These are phyloP conservation scores for Malassezia equina DNA, from an alignment of 1,284 basidiomycete genomes.

Conservation along the genomic window DNA sequence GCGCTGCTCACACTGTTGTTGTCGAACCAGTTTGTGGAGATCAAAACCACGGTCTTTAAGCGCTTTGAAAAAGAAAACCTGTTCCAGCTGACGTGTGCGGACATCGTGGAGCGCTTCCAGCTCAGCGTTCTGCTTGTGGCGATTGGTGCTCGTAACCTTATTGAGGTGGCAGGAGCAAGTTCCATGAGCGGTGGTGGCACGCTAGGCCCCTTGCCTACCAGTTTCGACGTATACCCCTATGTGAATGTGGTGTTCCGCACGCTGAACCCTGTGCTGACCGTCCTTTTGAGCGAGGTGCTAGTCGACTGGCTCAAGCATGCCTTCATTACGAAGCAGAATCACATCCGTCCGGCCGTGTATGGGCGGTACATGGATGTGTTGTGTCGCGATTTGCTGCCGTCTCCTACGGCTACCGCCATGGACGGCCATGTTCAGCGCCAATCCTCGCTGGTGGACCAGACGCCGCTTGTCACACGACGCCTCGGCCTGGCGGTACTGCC, in stretches of 20 bases:
- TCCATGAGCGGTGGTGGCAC: slow-evolving; percentile 18
- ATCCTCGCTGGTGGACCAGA: slow-evolving; percentile 87
- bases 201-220: slow-evolving; percentile 57
- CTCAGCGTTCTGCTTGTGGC: slow-evolving; percentile 79
- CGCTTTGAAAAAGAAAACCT: slow-evolving; percentile 98
- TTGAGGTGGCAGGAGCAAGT: slow-evolving; percentile 68
- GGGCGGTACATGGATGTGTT: slow-evolving; percentile 91
- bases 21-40: slow-evolving; percentile 98
- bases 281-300: slow-evolving; percentile 79
- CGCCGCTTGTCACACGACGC: slow-evolving; percentile 81
- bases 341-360: slow-evolving; percentile 83
- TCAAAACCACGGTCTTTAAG: slow-evolving; percentile 98
- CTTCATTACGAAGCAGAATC: slow-evolving; percentile 90
- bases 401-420: slow-evolving; percentile 50
- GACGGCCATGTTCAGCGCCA: slow-evolving; percentile 43
- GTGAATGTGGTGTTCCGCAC: slow-evolving; percentile 65
- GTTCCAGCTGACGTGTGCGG: slow-evolving; percentile 81
- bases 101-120: slow-evolving; percentile 96
- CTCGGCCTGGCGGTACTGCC: slow-evolving; percentile 89
- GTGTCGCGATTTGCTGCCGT: slow-evolving; percentile 80
- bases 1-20: slow-evolving; percentile 85
- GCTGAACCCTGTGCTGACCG: slow-evolving; percentile 81
- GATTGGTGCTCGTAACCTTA: slow-evolving; percentile 86
- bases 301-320: slow-evolving; percentile 99
- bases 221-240: slow-evolving; percentile 48